Percentiles rank a stretch among this genome's conserved stretches.
These are phyloP conservation scores for Trichosporon faecale DNA, from an alignment of 1,284 basidiomycete genomes.

Conservation along the genomic window DNA sequence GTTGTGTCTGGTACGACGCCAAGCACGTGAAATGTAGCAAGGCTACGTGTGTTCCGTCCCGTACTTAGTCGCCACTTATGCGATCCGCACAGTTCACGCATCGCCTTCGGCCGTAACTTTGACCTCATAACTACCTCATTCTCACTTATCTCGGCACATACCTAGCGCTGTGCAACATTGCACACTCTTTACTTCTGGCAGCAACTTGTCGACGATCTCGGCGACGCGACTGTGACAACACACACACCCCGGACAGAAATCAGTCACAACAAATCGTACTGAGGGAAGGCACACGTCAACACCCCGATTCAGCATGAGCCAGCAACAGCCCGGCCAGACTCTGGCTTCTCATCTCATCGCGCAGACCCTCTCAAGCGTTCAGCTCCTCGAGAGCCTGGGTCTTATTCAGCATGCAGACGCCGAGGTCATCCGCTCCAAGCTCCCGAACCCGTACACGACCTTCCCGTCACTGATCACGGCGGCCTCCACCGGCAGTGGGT, in stretches of 20 bases:
- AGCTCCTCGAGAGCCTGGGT: constrained; percentile 39
- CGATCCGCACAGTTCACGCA: constrained; percentile 7
- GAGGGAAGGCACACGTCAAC: background rate
- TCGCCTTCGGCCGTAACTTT: background rate
- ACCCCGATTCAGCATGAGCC: constrained; percentile 4
- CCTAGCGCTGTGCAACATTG: background rate
- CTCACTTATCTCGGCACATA: background rate
- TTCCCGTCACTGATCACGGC: constrained; percentile 22
- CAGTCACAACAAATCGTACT: background rate
- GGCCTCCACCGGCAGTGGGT: constrained; percentile 4
- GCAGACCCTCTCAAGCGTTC: constrained; percentile 42
- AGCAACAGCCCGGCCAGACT: constrained; percentile 29
- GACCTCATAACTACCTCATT: background rate
- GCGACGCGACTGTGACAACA: too few species aligned
- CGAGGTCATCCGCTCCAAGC: constrained; percentile 36
- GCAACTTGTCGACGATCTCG: background rate
- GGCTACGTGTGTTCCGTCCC: constrained; percentile 11
- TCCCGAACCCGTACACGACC: constrained; percentile 33
- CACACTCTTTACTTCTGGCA: background rate
- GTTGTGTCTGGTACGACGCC: background rate
- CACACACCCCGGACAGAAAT: background rate
- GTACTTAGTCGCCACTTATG: background rate
- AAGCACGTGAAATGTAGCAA: background rate
- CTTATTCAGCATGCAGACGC: constrained; percentile 39
- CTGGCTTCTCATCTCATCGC: constrained; percentile 44